These are phyloP conservation scores for Candida labiduridarum DNA, from an alignment of 1,139 yeast species.

Conservation along the genomic window DNA sequence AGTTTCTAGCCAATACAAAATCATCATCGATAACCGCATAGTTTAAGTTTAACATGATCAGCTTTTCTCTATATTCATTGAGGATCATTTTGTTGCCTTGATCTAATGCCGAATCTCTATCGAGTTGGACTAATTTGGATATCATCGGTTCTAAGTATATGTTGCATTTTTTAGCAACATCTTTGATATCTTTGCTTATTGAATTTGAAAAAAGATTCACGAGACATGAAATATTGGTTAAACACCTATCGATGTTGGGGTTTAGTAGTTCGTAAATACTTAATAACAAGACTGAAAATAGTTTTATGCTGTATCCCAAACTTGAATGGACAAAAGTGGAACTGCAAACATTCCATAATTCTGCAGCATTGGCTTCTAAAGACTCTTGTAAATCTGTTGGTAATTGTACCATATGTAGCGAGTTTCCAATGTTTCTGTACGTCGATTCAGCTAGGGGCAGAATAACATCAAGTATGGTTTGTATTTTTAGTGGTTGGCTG, in stretches of 20 bases:
- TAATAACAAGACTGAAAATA: conserved; percentile 23
- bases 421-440: conserved; percentile 8
- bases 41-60: conserved; percentile 10
- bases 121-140: conserved; percentile 6
- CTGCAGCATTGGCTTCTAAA: conserved; percentile 21
- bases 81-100: background rate
- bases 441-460: conserved; percentile 14
- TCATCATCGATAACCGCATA: conserved; percentile 10
- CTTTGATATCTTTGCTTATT: conserved; percentile 9
- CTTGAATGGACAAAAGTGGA: conserved; percentile 2
- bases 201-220: conserved; percentile 18
- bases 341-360: conserved; percentile 26
- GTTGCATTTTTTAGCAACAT: conserved; percentile 17
- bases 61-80: conserved; percentile 9
- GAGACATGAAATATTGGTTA: conserved; percentile 22
- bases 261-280: conserved; percentile 22
- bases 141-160: conserved; percentile 8
- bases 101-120: conserved; percentile 8
- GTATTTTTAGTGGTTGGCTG: conserved; percentile 8
- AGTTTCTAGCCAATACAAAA: conserved; percentile 7
- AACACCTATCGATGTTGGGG: conserved; percentile 17
- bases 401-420: conserved; percentile 6
- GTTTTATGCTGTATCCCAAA: conserved; percentile 15
- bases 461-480: conserved; percentile 12
- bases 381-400: conserved; percentile 9